A percentile compares a stretch with the other conserved stretches of the same genome.
Evolutionary conservation across 2,329 filamentous ascomycete genomes (phyloP).

Genomic region (Sphaerulina musiva): DNA sequence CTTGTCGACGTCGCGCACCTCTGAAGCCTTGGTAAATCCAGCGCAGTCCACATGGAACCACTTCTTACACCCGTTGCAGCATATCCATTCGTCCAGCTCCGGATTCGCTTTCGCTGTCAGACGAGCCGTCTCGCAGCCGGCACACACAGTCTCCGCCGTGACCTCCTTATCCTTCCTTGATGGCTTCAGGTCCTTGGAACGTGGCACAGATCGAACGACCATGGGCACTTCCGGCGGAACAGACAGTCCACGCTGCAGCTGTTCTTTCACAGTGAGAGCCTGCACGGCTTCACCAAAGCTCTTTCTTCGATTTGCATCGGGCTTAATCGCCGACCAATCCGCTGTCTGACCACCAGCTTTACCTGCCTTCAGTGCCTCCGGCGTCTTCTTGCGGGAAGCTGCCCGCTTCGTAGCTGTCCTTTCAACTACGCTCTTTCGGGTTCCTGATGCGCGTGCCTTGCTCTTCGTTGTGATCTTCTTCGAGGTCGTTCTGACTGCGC

Average conservation of each 20-base stretch:
- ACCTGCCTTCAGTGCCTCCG: constrained; percentile 29
- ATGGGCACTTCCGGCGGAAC: constrained; percentile 28
- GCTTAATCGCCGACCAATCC: constrained; percentile 8
- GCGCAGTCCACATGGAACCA: constrained; percentile 65
- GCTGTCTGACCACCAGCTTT: constrained; percentile 1
- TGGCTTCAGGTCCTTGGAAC: constrained; percentile 25
- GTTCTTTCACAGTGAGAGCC: not conserved
- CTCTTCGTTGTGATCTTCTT: constrained; percentile 42
- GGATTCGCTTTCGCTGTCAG: constrained; percentile 42
- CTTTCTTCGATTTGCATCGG: constrained; percentile 22
- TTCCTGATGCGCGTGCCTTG: constrained; percentile 39
- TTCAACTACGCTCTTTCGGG: constrained; percentile 33
- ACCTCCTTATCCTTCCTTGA: constrained; percentile 21
- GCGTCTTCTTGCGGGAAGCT: constrained; percentile 32
- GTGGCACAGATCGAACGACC: constrained; percentile 20
- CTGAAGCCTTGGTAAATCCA: constrained; percentile 57
- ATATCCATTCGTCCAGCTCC: constrained; percentile 58
- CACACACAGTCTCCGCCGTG: constrained; percentile 46
- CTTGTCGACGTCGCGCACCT: constrained; percentile 61
- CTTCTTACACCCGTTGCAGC: constrained; percentile 60
- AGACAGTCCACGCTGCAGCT: constrained; percentile 20
- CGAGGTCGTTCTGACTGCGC: constrained; percentile 12
- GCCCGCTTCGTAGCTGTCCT: constrained; percentile 30
- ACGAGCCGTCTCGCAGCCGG: constrained; percentile 51
- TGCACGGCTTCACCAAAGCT: constrained; percentile 20